Base-by-base conservation (phyloP, 2,329 filamentous ascomycete species). In the Fusarium torulosum region DNA sequence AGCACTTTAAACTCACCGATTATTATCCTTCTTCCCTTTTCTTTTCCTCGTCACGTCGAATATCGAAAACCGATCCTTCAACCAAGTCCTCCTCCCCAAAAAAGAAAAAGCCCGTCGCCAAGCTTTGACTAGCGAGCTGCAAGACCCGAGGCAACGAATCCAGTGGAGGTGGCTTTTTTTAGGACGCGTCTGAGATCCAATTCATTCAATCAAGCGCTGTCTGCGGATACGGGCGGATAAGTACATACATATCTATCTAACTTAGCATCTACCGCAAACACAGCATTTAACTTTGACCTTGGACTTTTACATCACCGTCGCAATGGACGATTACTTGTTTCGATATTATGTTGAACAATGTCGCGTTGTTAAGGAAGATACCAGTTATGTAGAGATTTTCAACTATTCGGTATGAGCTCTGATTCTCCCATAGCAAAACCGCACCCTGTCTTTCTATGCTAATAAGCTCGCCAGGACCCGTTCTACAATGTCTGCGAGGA, bases 311-410 rank as follows among this genome's bases (percentile, higher is more conserved):
- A 38, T 53, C 20, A 25, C 17, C 29, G 19, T 42, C 65, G 19
- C 44, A 46, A 88, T 88, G 86, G 86, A 88, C 74, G 84, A 88
- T 69, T 88, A 86, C 73, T 82, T 88, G 76, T 88, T 88, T 68
- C 77, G 79, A 63, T 68, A 75, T 31, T 81, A 83, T 71, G 79
- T 88, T 59, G 72, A 78, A 11, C 75, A 80, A 44, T 88, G 84
- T 72, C 80, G 76, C 21, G 78, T 79, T 31, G 83, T 88, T 46
- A 62, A 75, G 5, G 86, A 89, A 75, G 77, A 76, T 53, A 88
- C 85, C 19, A 82, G 78, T 66, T 89, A 86, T 73, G 67, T 88
- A 23, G 84, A 88, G 74, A 85, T 88, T 37, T 81, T 86, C 70
- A 88, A 88, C 67, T 88, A 87, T 68, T 84, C 85, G 73, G 86